Percentiles rank a stretch among this genome's conserved stretches.
phyloP scores from a whole-genome alignment of 2,329 filamentous ascomycete species.

The Penicillium hesseltinei region DNA sequence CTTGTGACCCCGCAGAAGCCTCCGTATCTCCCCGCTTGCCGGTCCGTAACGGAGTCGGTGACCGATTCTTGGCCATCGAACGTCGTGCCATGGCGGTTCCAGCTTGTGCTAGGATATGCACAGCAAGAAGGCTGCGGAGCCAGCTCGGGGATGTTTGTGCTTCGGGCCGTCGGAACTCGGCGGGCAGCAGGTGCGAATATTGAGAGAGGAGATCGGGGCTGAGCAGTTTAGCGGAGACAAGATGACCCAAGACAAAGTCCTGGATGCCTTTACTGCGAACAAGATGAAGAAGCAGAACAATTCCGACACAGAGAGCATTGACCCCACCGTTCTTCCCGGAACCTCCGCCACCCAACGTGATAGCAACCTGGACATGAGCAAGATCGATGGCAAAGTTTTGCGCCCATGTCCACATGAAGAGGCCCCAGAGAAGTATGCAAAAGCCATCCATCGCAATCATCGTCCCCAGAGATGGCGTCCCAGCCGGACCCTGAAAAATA shows the following conservation, averaged over 20 bases:
- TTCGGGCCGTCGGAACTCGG: conserved; percentile 44
- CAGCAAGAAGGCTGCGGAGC: conserved; percentile 48
- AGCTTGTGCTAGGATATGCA: conserved; percentile 51
- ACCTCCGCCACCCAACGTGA: conserved; percentile 80
- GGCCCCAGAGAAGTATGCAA: conserved; percentile 74
- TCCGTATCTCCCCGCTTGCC: conserved; percentile 48
- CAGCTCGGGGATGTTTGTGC: conserved; percentile 45
- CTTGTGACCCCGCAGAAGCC: conserved; percentile 44
- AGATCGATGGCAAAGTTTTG: conserved; percentile 87
- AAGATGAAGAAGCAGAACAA: conserved; percentile 47
- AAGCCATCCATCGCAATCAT: conserved; percentile 80
- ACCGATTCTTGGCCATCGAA: conserved; percentile 46
- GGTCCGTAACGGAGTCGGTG: conserved; percentile 39
- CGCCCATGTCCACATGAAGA: conserved; percentile 81
- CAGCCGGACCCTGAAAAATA: conserved; percentile 83
- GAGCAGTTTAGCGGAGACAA: conserved; percentile 46
- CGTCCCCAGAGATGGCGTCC: conserved; percentile 80
- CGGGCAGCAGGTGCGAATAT: conserved; percentile 44
- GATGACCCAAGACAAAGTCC: conserved; percentile 50
- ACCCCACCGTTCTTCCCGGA: conserved; percentile 48
- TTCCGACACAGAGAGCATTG: conserved; percentile 46
- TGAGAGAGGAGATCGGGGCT: conserved; percentile 44
- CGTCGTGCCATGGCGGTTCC: conserved; percentile 49
- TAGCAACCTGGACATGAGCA: conserved; percentile 88
- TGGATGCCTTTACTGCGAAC: conserved; percentile 47